These are phyloP conservation scores for Ogataea ramenticola DNA, from an alignment of 805 yeast genomes.

Conservation along the genomic window DNA sequence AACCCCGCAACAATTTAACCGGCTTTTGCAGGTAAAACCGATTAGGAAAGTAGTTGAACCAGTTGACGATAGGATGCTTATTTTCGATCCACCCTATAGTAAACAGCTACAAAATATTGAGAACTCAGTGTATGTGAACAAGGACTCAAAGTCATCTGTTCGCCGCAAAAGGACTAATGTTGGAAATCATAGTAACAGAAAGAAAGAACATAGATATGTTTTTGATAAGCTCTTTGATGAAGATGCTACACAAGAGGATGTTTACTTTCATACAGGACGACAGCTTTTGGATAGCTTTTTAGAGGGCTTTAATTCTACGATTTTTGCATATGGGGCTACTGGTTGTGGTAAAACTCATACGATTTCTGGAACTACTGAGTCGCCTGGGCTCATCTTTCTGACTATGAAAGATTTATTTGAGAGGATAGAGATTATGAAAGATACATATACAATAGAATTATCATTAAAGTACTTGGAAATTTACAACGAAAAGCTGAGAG, in stretches of 20 bases:
- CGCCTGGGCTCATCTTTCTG: slow-evolving; percentile 74
- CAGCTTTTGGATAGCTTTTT: slow-evolving; percentile 69
- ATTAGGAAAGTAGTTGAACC: slow-evolving; percentile 67
- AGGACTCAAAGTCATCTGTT: slow-evolving; percentile 1
- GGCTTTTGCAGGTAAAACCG: not conserved
- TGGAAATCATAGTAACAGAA: slow-evolving; percentile 33
- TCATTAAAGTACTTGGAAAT: slow-evolving; percentile 76
- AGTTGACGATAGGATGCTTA: slow-evolving; percentile 78
- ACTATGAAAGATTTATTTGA: slow-evolving; percentile 72
- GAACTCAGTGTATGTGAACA: slow-evolving; percentile 13
- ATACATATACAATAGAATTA: slow-evolving; percentile 51
- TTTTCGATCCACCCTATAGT: slow-evolving; percentile 77
- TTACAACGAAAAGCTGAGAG: slow-evolving; percentile 84
- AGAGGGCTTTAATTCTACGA: slow-evolving; percentile 85
- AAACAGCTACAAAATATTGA: slow-evolving; percentile 54
- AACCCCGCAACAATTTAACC: not conserved
- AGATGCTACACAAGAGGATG: slow-evolving; percentile 54
- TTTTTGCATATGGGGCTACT: slow-evolving; percentile 95
- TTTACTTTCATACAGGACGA: slow-evolving; percentile 57
- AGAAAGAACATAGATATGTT: slow-evolving; percentile 70
- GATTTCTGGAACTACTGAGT: slow-evolving; percentile 62
- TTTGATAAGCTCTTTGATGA: slow-evolving; percentile 78
- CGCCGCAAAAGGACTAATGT: slow-evolving; percentile 8
- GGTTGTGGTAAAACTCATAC: slow-evolving; percentile 98
- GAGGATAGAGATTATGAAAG: slow-evolving; percentile 47